phyloP scores from a whole-genome alignment of 2,329 filamentous ascomycete genomes.

The Madurella mycetomatis region DNA sequence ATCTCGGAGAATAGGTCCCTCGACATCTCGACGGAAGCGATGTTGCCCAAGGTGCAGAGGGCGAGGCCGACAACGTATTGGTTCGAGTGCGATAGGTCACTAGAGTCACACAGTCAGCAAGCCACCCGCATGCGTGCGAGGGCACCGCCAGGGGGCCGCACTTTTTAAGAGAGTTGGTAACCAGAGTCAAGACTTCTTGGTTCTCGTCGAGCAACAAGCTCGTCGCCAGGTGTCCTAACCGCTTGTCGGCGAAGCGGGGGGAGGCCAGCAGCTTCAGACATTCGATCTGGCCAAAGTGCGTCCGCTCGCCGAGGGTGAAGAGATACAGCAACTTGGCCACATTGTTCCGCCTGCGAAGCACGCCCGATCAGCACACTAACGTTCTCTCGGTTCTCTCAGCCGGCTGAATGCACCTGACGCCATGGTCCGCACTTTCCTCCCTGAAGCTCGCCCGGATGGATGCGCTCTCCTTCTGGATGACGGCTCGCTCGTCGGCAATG shows the following conservation, averaged over 20 bases:
- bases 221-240: constrained; percentile 89
- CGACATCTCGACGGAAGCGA: constrained; percentile 97
- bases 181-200: constrained; percentile 92
- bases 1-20: constrained; percentile 95
- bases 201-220: constrained; percentile 97
- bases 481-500: constrained; percentile 95
- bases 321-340: constrained; percentile 97
- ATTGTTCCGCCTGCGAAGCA: constrained; percentile 76
- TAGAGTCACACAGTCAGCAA: constrained; percentile 41
- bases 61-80: constrained; percentile 97
- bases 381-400: background rate
- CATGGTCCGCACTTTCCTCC: constrained; percentile 91
- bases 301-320: constrained; percentile 94
- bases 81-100: constrained; percentile 93
- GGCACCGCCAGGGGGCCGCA: constrained; percentile 38
- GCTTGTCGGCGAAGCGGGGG: constrained; percentile 95
- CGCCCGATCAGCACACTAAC: constrained; percentile 20
- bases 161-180: constrained; percentile 98
- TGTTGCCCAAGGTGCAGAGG: constrained; percentile 93
- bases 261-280: constrained; percentile 96
- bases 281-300: constrained; percentile 98
- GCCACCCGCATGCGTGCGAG: background rate
- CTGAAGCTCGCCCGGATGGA: constrained; percentile 96
- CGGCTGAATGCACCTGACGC: constrained; percentile 66
- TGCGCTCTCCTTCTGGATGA: constrained; percentile 98